Evolutionary conservation across 768 basidiomycete genomes (phyloP).

Genomic region (Phylloporus scabripes): DNA sequence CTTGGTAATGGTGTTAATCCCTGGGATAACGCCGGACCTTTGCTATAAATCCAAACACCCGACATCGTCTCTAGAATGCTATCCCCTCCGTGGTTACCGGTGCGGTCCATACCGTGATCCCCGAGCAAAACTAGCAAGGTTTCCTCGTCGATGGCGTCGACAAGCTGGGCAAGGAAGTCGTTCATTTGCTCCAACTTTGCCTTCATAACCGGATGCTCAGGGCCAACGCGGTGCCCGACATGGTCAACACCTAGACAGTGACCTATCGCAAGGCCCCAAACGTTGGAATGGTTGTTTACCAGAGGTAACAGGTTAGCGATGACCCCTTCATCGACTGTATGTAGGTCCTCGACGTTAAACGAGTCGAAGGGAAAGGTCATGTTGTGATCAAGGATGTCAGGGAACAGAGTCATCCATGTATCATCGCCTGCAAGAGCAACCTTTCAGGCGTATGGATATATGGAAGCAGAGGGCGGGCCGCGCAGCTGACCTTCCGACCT

Average conservation of each 20-base stretch:
- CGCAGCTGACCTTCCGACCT: constrained; percentile 50
- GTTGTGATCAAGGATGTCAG: constrained; percentile 62
- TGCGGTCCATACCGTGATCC: constrained; percentile 95
- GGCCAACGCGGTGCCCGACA: constrained; percentile 91
- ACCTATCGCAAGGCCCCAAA: constrained; percentile 86
- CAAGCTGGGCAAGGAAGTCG: constrained; percentile 63
- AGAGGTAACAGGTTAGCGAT: constrained; percentile 78
- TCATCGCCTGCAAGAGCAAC: constrained; percentile 94
- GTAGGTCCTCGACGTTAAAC: constrained; percentile 97
- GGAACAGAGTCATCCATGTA: constrained; percentile 92
- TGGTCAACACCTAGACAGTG: constrained; percentile 97
- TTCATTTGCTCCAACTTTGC: constrained; percentile 89
- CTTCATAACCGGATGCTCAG: constrained; percentile 81
- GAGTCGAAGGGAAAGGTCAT: constrained; percentile 88
- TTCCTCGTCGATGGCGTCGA: constrained; percentile 72
- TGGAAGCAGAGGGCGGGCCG: not conserved
- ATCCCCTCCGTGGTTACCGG: constrained; percentile 96
- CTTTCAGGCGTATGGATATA: constrained; percentile 32
- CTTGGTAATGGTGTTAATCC: constrained; percentile 37
- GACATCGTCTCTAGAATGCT: constrained; percentile 77
- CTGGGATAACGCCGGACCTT: constrained; percentile 47
- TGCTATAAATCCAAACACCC: constrained; percentile 91
- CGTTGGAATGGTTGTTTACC: constrained; percentile 43
- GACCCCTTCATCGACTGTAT: constrained; percentile 92
- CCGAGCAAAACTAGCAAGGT: constrained; percentile 90